phyloP scores from a whole-genome alignment of 768 basidiomycete genomes.

The Panaeolus cyanescens region DNA sequence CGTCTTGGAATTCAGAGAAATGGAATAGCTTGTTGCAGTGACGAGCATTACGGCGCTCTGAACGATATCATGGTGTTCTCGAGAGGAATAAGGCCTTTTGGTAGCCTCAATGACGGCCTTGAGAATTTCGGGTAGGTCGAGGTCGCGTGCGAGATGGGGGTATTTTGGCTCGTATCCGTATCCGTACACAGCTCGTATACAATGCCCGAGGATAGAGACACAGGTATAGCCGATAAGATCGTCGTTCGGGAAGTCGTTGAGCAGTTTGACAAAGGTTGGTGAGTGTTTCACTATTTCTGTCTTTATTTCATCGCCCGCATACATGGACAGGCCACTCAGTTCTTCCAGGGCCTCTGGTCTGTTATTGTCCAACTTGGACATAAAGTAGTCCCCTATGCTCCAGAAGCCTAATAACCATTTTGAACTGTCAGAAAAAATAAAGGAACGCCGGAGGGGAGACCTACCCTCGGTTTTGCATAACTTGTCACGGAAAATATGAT shows the following conservation, averaged over 20 bases:
- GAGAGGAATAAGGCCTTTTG: constrained; percentile 37
- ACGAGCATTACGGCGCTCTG: constrained; percentile 57
- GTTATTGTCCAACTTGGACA: constrained; percentile 52
- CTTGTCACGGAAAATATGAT: constrained; percentile 59
- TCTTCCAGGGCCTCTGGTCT: constrained; percentile 56
- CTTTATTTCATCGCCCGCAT: constrained; percentile 52
- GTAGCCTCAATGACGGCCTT: constrained; percentile 42
- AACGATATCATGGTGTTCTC: no score
- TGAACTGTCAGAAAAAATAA: not conserved
- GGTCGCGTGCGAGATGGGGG: constrained; percentile 34
- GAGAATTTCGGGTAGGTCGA: constrained; percentile 47
- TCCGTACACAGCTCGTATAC: constrained; percentile 44
- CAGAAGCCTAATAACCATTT: not conserved
- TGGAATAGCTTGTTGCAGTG: constrained; percentile 43
- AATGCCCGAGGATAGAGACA: constrained; percentile 54
- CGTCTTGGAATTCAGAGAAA: constrained; percentile 42
- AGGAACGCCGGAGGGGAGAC: not conserved
- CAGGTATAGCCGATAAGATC: constrained; percentile 47
- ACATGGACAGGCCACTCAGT: constrained; percentile 60
- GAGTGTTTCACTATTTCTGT: constrained; percentile 51
- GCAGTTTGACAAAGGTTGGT: constrained; percentile 41
- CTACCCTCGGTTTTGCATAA: constrained; percentile 59
- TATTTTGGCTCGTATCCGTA: constrained; percentile 39
- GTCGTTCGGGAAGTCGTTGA: constrained; percentile 55
- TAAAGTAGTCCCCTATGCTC: constrained; percentile 59